These are phyloP conservation scores for Cladosporium velox DNA, from an alignment of 2,329 filamentous ascomycete species.

Conservation along the genomic window DNA sequence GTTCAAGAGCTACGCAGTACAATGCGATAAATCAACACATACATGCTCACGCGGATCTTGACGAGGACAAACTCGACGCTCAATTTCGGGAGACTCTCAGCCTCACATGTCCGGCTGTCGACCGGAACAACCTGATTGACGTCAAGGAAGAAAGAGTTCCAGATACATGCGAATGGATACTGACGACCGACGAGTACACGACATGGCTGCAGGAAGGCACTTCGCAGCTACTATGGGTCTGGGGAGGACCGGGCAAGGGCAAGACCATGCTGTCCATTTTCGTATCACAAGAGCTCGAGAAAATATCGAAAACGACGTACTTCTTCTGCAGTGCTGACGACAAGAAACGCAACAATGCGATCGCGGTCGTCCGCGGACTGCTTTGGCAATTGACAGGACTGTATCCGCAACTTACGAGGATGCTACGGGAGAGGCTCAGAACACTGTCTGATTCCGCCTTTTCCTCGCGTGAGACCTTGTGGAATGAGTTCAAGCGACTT, in stretches of 20 bases:
- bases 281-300: slow-evolving; percentile 30
- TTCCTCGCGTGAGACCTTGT: too few relatives aligned
- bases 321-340: slow-evolving; percentile 35
- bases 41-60: too few relatives aligned
- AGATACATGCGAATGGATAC: slow-evolving; percentile 1
- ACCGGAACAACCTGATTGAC: slow-evolving; percentile 26
- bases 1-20: too few relatives aligned
- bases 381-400: slow-evolving; percentile 18
- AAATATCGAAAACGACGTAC: slow-evolving; percentile 8
- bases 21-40: too few relatives aligned
- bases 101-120: slow-evolving; percentile 15
- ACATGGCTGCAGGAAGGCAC: slow-evolving; percentile 23
- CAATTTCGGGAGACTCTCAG: not conserved
- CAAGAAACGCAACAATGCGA: slow-evolving; percentile 32
- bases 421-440: too few relatives aligned
- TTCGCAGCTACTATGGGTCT: slow-evolving; percentile 30
- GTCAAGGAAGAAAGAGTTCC: slow-evolving; percentile 19
- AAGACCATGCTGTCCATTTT: slow-evolving; percentile 39
- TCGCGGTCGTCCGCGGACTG: slow-evolving; percentile 31
- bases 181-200: not conserved
- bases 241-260: slow-evolving; percentile 36
- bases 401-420: not conserved
- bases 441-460: too few relatives aligned
- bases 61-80: too few relatives aligned
- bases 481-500: too few relatives aligned